phyloP scores from a whole-genome alignment of 1,284 basidiomycete genomes.

The Cutaneotrichosporon sp. region DNA sequence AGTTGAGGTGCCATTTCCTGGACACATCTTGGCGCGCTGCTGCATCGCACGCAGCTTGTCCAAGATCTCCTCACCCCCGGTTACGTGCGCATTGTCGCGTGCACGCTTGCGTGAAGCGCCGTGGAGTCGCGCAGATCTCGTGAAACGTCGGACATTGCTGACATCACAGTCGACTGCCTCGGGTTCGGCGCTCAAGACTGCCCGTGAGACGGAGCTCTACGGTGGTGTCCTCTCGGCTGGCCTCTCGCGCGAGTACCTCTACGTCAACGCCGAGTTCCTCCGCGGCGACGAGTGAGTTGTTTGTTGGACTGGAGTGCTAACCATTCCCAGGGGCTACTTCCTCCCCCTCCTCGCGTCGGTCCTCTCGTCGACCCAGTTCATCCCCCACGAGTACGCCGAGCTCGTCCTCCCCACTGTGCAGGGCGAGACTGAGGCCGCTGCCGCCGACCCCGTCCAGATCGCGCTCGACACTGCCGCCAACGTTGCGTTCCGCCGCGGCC shows the following conservation, averaged over 20 bases:
- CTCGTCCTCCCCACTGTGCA: slow-evolving; percentile 74
- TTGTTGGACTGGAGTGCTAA: not conserved
- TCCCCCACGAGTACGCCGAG: slow-evolving; percentile 81
- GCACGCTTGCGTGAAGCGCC: not conserved
- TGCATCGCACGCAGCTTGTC: not conserved
- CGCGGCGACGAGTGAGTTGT: slow-evolving; percentile 93
- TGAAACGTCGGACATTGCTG: not conserved
- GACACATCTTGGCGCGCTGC: not conserved
- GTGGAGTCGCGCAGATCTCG: not conserved
- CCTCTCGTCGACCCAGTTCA: slow-evolving; percentile 76
- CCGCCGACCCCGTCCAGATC: slow-evolving; percentile 61
- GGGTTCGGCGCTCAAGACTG: slow-evolving; percentile 84
- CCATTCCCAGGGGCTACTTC: slow-evolving; percentile 68
- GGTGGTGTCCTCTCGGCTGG: slow-evolving; percentile 88
- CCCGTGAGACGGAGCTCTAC: slow-evolving; percentile 90
- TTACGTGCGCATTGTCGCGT: not conserved
- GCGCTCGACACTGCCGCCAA: slow-evolving; percentile 74
- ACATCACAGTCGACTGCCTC: slow-evolving; percentile 65
- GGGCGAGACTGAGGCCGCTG: slow-evolving; percentile 67
- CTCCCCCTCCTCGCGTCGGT: slow-evolving; percentile 80
- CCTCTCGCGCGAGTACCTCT: slow-evolving; percentile 84
- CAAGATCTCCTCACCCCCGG: not conserved
- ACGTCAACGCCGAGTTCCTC: slow-evolving; percentile 91
- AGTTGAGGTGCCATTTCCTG: not conserved
- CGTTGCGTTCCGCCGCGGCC: slow-evolving; percentile 84